Evolutionary conservation across 305 asterid species (phyloP).

Genomic region (Nicotiana rustica): DNA sequence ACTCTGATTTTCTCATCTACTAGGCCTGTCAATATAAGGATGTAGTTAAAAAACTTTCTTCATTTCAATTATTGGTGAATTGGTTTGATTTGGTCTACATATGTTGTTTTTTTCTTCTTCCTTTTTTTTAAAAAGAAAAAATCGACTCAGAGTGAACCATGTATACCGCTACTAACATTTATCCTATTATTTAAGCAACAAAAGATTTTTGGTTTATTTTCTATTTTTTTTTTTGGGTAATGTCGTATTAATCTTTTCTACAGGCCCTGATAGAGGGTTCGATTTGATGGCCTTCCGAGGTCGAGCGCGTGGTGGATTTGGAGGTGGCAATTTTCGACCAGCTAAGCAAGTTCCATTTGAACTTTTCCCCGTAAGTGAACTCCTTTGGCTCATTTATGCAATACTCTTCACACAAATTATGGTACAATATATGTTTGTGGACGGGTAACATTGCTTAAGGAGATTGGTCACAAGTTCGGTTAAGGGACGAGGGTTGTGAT

Average conservation of each 20-base stretch:
- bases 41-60: too few species aligned
- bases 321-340: constrained; percentile 34
- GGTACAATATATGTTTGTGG: background rate
- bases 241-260: too few species aligned
- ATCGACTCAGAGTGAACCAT: too few species aligned
- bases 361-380: constrained; percentile 57
- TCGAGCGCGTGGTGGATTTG: constrained; percentile 58
- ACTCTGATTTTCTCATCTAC: background rate
- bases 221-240: too few species aligned
- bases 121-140: too few species aligned
- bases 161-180: too few species aligned
- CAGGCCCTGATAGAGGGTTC: too few species aligned
- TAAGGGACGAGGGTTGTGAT: background rate
- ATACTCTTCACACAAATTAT: background rate
- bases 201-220: too few species aligned
- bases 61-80: background rate
- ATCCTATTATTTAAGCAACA: too few species aligned
- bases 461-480: background rate
- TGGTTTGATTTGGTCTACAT: too few species aligned
- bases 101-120: too few species aligned
- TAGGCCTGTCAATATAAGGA: background rate
- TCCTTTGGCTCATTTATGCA: background rate
- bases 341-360: constrained; percentile 54
- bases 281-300: constrained; percentile 33
- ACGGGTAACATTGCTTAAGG: background rate